Evolutionary conservation across 768 basidiomycete species (phyloP).

Genomic region (Psilocybe cubensis): DNA sequence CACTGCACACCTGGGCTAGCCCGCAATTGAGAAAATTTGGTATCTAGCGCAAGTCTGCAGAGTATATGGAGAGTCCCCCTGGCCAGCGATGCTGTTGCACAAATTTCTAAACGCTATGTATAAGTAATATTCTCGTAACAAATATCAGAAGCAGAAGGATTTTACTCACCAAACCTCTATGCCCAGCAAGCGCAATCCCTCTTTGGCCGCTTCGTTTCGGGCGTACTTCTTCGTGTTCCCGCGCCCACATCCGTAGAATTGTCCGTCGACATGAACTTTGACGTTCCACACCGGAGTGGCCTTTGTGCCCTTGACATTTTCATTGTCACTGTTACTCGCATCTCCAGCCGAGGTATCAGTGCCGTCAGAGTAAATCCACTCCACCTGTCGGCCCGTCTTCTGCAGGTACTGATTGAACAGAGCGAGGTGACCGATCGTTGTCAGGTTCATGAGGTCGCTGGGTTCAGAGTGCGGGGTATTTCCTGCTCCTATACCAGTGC

Average conservation of each 20-base stretch:
- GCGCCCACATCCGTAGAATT: conserved; percentile 60
- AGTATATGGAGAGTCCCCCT: conserved; percentile 47
- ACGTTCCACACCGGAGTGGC: conserved; percentile 82
- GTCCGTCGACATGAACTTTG: conserved; percentile 63
- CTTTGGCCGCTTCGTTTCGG: conserved; percentile 80
- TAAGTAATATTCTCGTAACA: no score
- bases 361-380: conserved; percentile 70
- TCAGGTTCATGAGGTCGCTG: conserved; percentile 19
- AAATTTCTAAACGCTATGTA: background rate
- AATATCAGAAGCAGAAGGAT: conserved; percentile 18
- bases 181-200: conserved; percentile 64
- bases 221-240: conserved; percentile 82
- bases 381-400: conserved; percentile 56
- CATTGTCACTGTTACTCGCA: conserved; percentile 1
- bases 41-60: conserved; percentile 64
- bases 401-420: conserved; percentile 81
- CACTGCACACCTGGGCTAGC: conserved; percentile 69
- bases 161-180: conserved; percentile 53
- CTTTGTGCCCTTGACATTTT: conserved; percentile 44
- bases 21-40: conserved; percentile 4
- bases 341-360: conserved; percentile 6
- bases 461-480: conserved; percentile 21
- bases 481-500: background rate
- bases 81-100: background rate
- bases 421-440: conserved; percentile 66